These are phyloP conservation scores for Stemphylium vesicarium DNA, from an alignment of 2,329 filamentous ascomycete genomes.

Conservation along the genomic window DNA sequence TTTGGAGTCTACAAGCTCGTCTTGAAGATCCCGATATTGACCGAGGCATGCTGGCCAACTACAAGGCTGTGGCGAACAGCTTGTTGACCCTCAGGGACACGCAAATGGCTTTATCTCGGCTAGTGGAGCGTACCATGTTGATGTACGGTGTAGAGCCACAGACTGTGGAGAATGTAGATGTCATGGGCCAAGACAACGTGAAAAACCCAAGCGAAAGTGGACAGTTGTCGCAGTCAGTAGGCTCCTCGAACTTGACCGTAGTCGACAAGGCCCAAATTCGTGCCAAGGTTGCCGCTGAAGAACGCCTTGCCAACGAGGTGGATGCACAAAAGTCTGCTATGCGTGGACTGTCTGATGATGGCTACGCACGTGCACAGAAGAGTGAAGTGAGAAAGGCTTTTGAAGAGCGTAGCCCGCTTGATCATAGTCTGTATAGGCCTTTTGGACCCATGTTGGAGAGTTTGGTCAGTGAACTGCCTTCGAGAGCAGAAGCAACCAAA, in stretches of 20 bases:
- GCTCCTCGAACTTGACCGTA: background rate
- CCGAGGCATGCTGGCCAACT: slow-evolving; percentile 17
- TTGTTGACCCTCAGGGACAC: slow-evolving; percentile 39
- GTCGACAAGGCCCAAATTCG: slow-evolving; percentile 13
- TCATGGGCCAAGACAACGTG: background rate
- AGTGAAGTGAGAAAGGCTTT: slow-evolving; percentile 15
- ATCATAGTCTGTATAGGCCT: slow-evolving; percentile 41
- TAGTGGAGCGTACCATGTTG: slow-evolving; percentile 35
- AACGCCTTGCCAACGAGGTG: slow-evolving; percentile 36
- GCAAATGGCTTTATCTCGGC: slow-evolving; percentile 33
- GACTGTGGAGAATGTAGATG: slow-evolving; percentile 12
- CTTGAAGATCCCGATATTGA: slow-evolving; percentile 29
- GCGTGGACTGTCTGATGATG: slow-evolving; percentile 40
- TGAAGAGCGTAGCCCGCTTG: slow-evolving; percentile 32
- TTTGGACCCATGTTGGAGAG: slow-evolving; percentile 36
- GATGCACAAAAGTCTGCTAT: slow-evolving; percentile 36
- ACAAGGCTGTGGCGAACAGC: slow-evolving; percentile 31
- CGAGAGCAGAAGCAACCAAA: slow-evolving; percentile 8
- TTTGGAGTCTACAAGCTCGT: slow-evolving; percentile 38
- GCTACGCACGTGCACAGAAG: slow-evolving; percentile 28
- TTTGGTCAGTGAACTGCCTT: slow-evolving; percentile 26
- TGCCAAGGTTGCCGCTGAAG: slow-evolving; percentile 24
- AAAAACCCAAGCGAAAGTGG: background rate
- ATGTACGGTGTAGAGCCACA: slow-evolving; percentile 26
- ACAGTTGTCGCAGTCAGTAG: background rate